Percentiles rank a stretch among this genome's conserved stretches.
phyloP scores from a whole-genome alignment of 805 yeast species.

The Wickerhamomyces ciferrii region DNA sequence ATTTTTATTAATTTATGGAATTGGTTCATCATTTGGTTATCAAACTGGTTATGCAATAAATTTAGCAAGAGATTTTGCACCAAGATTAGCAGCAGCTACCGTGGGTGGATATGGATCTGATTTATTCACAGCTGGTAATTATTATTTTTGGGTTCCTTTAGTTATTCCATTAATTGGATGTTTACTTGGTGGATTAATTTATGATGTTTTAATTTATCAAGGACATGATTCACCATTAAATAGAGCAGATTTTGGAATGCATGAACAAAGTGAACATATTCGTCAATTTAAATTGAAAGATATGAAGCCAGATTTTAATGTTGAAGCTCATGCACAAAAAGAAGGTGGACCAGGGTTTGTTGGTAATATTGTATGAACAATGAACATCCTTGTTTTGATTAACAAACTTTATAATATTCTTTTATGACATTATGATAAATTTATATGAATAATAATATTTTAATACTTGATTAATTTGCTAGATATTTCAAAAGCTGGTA shows the following conservation, averaged over 20 bases:
- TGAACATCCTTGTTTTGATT: too few species aligned
- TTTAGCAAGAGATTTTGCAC: conserved; percentile 51
- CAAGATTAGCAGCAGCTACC: conserved; percentile 42
- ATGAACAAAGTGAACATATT: conserved; percentile 11
- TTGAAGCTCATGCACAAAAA: conserved; percentile 2
- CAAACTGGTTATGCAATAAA: conserved; percentile 53
- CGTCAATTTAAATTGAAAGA: conserved; percentile 15
- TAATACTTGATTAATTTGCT: too few species aligned
- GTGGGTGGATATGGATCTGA: conserved; percentile 38
- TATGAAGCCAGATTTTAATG: conserved; percentile 18
- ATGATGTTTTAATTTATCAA: conserved; percentile 45
- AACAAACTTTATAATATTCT: too few species aligned
- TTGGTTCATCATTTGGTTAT: conserved; percentile 44
- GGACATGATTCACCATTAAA: conserved; percentile 49
- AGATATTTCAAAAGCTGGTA: too few species aligned
- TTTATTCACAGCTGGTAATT: conserved; percentile 32
- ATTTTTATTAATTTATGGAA: conserved; percentile 36
- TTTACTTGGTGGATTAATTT: conserved; percentile 41
- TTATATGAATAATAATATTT: too few species aligned
- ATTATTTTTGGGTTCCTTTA: conserved; percentile 50
- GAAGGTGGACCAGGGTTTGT: neutral
- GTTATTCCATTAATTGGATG: conserved; percentile 46
- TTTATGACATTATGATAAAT: too few species aligned
- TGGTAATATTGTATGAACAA: too few species aligned
- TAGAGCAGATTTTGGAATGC: conserved; percentile 29